A percentile compares a stretch with the other conserved stretches of the same genome.
Conservation (phyloP, 139 green algal genomes). For the Coelastrella sp. region DNA sequence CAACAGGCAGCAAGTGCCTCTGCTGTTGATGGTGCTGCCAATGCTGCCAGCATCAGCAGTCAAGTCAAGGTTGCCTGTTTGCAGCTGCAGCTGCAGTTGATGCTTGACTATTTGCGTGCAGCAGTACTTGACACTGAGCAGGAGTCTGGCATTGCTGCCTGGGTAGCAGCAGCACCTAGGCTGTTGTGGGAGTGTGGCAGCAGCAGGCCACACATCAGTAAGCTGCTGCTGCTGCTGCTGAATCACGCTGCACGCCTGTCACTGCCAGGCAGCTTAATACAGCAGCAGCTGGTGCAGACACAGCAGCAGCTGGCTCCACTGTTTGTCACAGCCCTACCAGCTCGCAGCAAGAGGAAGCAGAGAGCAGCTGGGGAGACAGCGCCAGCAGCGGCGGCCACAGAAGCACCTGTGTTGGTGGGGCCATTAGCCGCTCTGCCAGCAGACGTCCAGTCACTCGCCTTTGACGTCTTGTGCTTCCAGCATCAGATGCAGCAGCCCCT, state of each 20-base stretch:
- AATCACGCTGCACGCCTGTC: slow-evolving; percentile 54
- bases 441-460: neutral
- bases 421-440: neutral
- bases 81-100: slow-evolving; percentile 38
- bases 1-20: neutral
- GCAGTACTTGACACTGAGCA: neutral
- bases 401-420: neutral
- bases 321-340: slow-evolving; percentile 38
- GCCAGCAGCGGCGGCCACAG: neutral
- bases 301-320: slow-evolving; percentile 55
- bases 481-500: slow-evolving; percentile 3
- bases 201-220: slow-evolving; percentile 30
- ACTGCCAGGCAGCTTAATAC: neutral
- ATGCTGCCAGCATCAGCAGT: neutral
- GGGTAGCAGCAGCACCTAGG: slow-evolving; percentile 60
- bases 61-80: slow-evolving; percentile 25
- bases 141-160: slow-evolving; percentile 35
- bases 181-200: slow-evolving; percentile 62
- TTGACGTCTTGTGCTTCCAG: neutral
- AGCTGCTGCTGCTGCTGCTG: slow-evolving; percentile 52
- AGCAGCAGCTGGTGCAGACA: slow-evolving; percentile 46
- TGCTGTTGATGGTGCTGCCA: neutral
- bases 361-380: slow-evolving; percentile 24
- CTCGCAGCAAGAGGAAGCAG: neutral
- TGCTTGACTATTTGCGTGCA: neutral